Percentiles rank a stretch among this genome's conserved stretches.
Conservation (phyloP, 2,329 filamentous ascomycete species). For the Neofusicoccum parvum region DNA sequence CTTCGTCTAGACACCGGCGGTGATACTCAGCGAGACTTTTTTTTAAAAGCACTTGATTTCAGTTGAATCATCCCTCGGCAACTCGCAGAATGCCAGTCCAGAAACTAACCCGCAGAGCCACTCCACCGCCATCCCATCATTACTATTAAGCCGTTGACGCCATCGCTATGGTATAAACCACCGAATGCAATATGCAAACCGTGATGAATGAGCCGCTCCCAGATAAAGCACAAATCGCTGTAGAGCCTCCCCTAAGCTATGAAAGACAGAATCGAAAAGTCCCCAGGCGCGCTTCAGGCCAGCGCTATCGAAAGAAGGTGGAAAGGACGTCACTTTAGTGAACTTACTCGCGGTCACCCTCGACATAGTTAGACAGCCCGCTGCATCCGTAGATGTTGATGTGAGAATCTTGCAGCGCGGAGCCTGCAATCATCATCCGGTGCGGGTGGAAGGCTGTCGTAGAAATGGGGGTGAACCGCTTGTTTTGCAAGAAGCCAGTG, state of each 20-base stretch:
- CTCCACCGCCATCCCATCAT: slow-evolving; percentile 13
- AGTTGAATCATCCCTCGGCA: not conserved
- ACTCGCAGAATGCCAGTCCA: not conserved
- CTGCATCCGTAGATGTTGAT: slow-evolving; percentile 82
- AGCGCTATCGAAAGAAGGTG: not conserved
- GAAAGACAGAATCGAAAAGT: not conserved
- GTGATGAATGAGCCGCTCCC: not conserved
- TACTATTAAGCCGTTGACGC: slow-evolving; percentile 19
- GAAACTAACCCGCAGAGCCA: slow-evolving; percentile 15
- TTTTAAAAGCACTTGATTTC: not conserved
- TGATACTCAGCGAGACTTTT: not conserved
- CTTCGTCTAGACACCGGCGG: slow-evolving; percentile 1
- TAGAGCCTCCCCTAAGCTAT: not conserved
- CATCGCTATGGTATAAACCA: slow-evolving; percentile 23
- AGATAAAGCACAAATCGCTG: not conserved
- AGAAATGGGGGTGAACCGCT: slow-evolving; percentile 78
- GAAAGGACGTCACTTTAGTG: not conserved
- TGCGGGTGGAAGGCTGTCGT: slow-evolving; percentile 95
- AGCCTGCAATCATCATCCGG: slow-evolving; percentile 84
- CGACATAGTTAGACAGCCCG: slow-evolving; percentile 2
- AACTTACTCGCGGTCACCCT: slow-evolving; percentile 1
- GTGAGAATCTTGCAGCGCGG: slow-evolving; percentile 83
- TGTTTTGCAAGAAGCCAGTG: slow-evolving; percentile 82
- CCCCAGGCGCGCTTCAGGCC: not conserved
- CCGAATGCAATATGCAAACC: slow-evolving; percentile 19